phyloP scores from a whole-genome alignment of 2,329 filamentous ascomycete species.

The Epichloe gansuensis region DNA sequence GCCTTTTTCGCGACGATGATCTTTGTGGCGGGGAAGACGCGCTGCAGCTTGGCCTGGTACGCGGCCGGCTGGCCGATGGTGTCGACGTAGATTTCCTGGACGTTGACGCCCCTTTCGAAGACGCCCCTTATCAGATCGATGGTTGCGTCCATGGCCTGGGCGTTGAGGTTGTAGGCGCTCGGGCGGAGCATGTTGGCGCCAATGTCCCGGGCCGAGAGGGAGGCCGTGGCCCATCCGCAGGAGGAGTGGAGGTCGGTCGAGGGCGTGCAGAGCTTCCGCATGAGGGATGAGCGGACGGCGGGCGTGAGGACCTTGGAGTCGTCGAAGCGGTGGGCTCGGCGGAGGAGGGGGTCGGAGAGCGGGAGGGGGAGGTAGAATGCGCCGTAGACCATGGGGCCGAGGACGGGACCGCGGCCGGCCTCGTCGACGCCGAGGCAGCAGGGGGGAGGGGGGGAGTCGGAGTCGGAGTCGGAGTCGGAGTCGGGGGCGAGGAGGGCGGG shows the following conservation, averaged over 20 bases:
- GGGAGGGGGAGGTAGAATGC: slow-evolving; percentile 64
- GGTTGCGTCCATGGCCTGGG: slow-evolving; percentile 88
- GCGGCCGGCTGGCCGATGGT: slow-evolving; percentile 73
- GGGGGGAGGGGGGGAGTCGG: slow-evolving; percentile 13
- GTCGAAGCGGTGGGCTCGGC: slow-evolving; percentile 73
- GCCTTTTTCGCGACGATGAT: slow-evolving; percentile 83
- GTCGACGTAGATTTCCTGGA: slow-evolving; percentile 87
- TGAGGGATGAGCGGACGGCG: slow-evolving; percentile 59
- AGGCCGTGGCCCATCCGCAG: slow-evolving; percentile 74
- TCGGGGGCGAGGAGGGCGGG: slow-evolving; percentile 36
- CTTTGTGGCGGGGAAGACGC: slow-evolving; percentile 64
- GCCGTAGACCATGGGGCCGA: slow-evolving; percentile 66
- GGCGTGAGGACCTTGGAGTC: slow-evolving; percentile 88
- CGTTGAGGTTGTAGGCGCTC: slow-evolving; percentile 76
- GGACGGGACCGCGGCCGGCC: slow-evolving; percentile 84
- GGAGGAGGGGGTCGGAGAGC: slow-evolving; percentile 59
- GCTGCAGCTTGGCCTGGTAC: slow-evolving; percentile 76
- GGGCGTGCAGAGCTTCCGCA: slow-evolving; percentile 56
- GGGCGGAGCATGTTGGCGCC: slow-evolving; percentile 62
- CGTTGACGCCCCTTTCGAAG: slow-evolving; percentile 63
- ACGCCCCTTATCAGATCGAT: slow-evolving; percentile 69
- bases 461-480: slow-evolving; percentile 9
- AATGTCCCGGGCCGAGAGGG: slow-evolving; percentile 76
- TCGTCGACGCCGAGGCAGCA: slow-evolving; percentile 87
- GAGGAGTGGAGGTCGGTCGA: slow-evolving; percentile 31